A percentile compares a stretch with the other conserved stretches of the same genome.
Evolutionary conservation across 2,329 filamentous ascomycete species (phyloP).

Genomic region (Exserohilum turcica): DNA sequence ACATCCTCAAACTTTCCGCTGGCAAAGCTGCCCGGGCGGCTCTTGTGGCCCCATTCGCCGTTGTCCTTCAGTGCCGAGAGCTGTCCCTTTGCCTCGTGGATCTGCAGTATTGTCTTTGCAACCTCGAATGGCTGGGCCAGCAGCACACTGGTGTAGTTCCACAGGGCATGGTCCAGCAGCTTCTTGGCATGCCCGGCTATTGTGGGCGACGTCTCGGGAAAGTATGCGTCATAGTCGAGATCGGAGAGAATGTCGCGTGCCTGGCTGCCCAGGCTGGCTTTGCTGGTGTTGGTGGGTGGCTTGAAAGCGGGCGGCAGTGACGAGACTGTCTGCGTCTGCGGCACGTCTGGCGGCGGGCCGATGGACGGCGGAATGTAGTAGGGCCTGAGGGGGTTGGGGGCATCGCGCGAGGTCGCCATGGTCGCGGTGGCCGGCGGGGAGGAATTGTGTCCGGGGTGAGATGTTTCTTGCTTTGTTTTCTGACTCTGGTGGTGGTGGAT

Average conservation of each 20-base stretch:
- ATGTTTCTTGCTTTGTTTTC: conserved; percentile 10
- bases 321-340: conserved; percentile 39
- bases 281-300: conserved; percentile 48
- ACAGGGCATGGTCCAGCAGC: conserved; percentile 81
- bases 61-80: conserved; percentile 27
- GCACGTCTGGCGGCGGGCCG: conserved; percentile 58
- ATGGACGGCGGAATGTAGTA: conserved; percentile 75
- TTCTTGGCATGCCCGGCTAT: conserved; percentile 73
- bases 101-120: conserved; percentile 89
- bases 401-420: conserved; percentile 54
- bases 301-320: conserved; percentile 41
- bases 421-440: neutral
- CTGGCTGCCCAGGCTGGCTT: conserved; percentile 61
- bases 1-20: conserved; percentile 46
- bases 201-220: conserved; percentile 74
- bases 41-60: conserved; percentile 26
- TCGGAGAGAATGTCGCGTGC: conserved; percentile 88
- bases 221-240: conserved; percentile 88
- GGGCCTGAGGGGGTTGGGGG: conserved; percentile 68
- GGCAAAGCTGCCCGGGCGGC: conserved; percentile 39
- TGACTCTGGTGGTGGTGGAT: conserved; percentile 12
- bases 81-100: conserved; percentile 59
- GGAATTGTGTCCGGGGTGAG: conserved; percentile 3
- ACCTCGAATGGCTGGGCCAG: conserved; percentile 97
- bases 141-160: conserved; percentile 88